Evolutionary conservation across 495 filamentous ascomycete genomes (phyloP).

Genomic region (Penicillium chermesinum): DNA sequence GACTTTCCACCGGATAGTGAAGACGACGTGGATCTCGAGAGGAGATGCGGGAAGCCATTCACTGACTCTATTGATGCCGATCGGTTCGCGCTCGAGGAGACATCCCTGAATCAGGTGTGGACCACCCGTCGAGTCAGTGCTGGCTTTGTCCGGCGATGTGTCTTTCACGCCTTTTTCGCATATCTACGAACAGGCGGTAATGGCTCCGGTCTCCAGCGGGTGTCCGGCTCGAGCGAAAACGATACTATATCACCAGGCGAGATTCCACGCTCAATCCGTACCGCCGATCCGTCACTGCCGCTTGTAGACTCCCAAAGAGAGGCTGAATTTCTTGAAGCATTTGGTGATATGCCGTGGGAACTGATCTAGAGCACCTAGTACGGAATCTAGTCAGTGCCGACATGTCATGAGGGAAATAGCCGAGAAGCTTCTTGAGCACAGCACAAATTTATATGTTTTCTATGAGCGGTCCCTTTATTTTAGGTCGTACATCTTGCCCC

Average conservation of each 20-base stretch:
- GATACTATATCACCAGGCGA: neutral
- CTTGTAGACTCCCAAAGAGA: neutral
- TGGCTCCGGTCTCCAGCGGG: neutral
- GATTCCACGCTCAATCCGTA: neutral
- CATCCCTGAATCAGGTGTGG: neutral
- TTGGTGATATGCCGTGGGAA: neutral
- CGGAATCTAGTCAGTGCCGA: no score
- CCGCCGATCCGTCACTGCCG: neutral
- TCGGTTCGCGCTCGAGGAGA: conserved; percentile 3
- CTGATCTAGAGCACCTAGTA: no score
- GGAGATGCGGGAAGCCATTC: conserved; percentile 6
- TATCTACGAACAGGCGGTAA: neutral
- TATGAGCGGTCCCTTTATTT: no score
- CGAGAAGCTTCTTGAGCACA: no score
- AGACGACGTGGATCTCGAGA: conserved; percentile 4
- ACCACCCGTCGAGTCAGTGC: neutral
- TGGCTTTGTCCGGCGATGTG: conserved; percentile 4
- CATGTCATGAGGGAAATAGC: no score
- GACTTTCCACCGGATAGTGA: neutral
- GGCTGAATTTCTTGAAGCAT: neutral
- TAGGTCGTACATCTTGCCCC: no score
- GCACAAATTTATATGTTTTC: no score
- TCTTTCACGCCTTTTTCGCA: conserved; percentile 5
- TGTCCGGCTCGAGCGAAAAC: neutral
- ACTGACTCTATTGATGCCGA: conserved; percentile 8